Evolutionary conservation across 2,329 filamentous ascomycete species (phyloP), one percentile per base, ranked within the genome.

Genomic region (Cytospora schulzeri): DNA sequence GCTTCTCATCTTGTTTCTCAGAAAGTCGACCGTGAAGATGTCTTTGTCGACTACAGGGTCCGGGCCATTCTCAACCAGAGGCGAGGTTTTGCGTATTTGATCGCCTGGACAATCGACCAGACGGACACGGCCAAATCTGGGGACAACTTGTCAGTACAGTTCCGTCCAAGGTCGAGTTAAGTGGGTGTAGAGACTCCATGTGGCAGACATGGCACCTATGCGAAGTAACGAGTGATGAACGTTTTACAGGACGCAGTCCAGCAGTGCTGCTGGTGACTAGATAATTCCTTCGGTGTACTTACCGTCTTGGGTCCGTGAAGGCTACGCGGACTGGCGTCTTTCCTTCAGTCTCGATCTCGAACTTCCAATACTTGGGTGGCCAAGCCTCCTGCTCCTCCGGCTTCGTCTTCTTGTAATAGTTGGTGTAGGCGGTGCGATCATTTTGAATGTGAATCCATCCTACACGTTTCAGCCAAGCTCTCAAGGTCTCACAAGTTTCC

Each of bases 361-460:
- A 97, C 70, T 97, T 98, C 86, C 89, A 92, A 76, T 88, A 96
- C 70, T 88, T 91, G 0, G 95, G 95, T 17, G 95, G 95, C 94
- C 94, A 98, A 56, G 84, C 70, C 8, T 79, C 76, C n/a, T 78
- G 80, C 57, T 88, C 83, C 33, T 85, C 83, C 38, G 85, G 76
- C 66, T 83, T 87, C 71, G 86, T 84, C 65, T 88, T 87, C 69
- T 91, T 90, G 77, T 96, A 95, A 77, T 95, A 93, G 66, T 89
- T 88, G 52, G 88, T 91, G 76, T 95, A 93, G 35, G 88, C 87
- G 4, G 90, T 92, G 66, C 89, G 86, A 64, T 92, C 88, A 67
- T 89, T 88, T 68, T 86, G 89, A 74, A 98, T 93, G 71, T 96
- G 91, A 59, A 98, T 83, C 95, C 95, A 98, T 8, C 95, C 82